phyloP scores from a whole-genome alignment of 2,329 filamentous ascomycete genomes.

The Botryotinia narcissicola region DNA sequence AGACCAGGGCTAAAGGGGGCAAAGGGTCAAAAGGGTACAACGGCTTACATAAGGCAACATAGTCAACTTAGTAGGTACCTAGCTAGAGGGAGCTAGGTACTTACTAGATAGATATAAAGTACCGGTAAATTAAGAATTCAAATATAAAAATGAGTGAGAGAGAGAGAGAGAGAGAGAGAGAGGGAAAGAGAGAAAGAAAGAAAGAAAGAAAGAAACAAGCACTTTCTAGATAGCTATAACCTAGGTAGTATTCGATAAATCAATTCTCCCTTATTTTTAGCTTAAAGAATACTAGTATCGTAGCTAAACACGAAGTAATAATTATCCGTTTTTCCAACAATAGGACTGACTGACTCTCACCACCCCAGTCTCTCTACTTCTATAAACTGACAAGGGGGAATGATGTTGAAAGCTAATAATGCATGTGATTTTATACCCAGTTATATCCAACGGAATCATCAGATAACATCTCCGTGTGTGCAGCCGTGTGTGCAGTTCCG shows the following conservation, averaged over 20 bases:
- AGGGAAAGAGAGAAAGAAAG: fast-evolving
- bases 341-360: background rate
- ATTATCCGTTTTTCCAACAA: background rate
- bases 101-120: too few relatives aligned
- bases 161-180: fast-evolving
- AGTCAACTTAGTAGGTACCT: background rate
- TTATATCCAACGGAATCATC: constrained; percentile 7
- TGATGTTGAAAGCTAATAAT: background rate
- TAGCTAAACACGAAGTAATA: background rate
- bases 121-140: too few relatives aligned
- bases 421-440: constrained; percentile 7
- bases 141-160: too few relatives aligned
- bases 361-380: background rate
- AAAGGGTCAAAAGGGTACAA: background rate
- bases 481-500: background rate
- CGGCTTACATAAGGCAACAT: background rate
- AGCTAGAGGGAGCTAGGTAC: too few relatives aligned
- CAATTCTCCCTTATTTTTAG: background rate
- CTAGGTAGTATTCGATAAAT: background rate
- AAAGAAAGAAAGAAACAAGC: too few relatives aligned
- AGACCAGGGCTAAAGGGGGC: background rate
- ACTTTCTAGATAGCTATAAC: too few relatives aligned
- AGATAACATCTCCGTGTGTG: background rate
- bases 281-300: background rate
- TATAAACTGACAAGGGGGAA: background rate